These are phyloP conservation scores for Citrus sp. DNA, from an alignment of 345 rosid species.

Conservation along the genomic window DNA sequence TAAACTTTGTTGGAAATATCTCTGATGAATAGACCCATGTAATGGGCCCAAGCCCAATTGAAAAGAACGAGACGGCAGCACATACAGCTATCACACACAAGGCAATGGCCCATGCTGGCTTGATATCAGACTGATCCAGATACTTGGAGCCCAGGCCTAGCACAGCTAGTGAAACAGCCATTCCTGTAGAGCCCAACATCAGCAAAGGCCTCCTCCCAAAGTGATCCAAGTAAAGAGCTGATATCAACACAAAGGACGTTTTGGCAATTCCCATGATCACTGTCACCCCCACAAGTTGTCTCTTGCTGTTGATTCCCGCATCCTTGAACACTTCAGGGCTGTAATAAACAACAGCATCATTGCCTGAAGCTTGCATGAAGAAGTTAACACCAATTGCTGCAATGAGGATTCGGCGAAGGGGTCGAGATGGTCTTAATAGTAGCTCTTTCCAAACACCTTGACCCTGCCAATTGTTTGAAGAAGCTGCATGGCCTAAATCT, in stretches of 20 bases:
- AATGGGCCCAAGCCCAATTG: conserved; percentile 78
- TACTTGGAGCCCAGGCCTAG: conserved; percentile 45
- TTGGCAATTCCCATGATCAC: conserved; percentile 51
- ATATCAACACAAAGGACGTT: conserved; percentile 32
- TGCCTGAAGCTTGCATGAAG: conserved; percentile 70
- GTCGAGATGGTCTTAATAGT: conserved; percentile 29
- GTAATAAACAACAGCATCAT: conserved; percentile 56
- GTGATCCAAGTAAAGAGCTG: conserved; percentile 45
- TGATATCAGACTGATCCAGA: conserved; percentile 23
- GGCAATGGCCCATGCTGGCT: conserved; percentile 38
- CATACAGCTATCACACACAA: conserved; percentile 38
- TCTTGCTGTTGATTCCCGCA: conserved; percentile 33
- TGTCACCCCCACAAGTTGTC: conserved; percentile 39
- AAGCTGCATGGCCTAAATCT: not conserved
- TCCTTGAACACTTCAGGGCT: conserved; percentile 48
- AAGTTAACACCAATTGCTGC: conserved; percentile 54
- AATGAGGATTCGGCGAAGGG: conserved; percentile 38
- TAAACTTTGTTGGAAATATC: conserved; percentile 59
- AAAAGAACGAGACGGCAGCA: conserved; percentile 52
- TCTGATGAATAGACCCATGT: conserved; percentile 86
- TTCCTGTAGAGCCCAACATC: conserved; percentile 41
- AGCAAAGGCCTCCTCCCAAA: conserved; percentile 47
- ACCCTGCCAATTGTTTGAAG: conserved; percentile 24
- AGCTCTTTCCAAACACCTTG: conserved; percentile 48
- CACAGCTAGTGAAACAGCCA: conserved; percentile 36